Conservation (phyloP, 225 moss, liverwort and hornwort genomes). For the Bryum argenteum region DNA sequence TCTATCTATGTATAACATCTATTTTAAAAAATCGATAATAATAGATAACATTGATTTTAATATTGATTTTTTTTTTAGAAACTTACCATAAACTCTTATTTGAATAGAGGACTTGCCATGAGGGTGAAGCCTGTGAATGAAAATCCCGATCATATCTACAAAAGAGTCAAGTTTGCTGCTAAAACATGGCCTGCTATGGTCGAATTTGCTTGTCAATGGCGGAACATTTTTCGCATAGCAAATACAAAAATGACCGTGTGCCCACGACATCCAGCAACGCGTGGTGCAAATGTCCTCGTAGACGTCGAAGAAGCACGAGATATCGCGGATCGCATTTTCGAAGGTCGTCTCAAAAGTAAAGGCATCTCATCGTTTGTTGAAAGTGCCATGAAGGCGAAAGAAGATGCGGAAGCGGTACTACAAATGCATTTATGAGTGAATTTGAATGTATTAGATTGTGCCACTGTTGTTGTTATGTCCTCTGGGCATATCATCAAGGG, state of each 20-base stretch:
- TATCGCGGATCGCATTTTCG: slow-evolving; percentile 47
- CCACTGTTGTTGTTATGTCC: too few relatives aligned
- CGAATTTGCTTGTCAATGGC: slow-evolving; percentile 47
- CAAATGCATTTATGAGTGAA: not conserved
- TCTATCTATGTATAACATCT: too few relatives aligned
- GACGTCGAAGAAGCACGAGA: slow-evolving; percentile 54
- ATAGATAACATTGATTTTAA: too few relatives aligned
- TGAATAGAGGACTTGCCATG: slow-evolving; percentile 63
- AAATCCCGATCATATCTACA: slow-evolving; percentile 42
- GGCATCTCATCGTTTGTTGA: slow-evolving; percentile 36
- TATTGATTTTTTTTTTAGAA: too few relatives aligned
- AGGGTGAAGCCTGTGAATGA: slow-evolving; percentile 58
- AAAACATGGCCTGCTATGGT: slow-evolving; percentile 52
- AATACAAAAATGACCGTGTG: slow-evolving; percentile 42
- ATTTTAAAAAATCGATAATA: too few relatives aligned
- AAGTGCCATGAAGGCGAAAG: slow-evolving; percentile 41
- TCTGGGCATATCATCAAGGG: too few relatives aligned
- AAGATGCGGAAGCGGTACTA: slow-evolving; percentile 31
- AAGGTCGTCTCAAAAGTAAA: slow-evolving; percentile 54
- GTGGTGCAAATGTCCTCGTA: slow-evolving; percentile 60
- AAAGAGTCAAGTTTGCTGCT: slow-evolving; percentile 35
- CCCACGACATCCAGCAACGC: slow-evolving; percentile 33
- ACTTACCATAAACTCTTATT: not conserved
- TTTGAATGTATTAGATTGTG: too few relatives aligned
- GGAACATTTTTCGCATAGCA: slow-evolving; percentile 51